Evolutionary conservation across 495 filamentous ascomycete species (phyloP).

Genomic region (Penicillium egyptiacum): DNA sequence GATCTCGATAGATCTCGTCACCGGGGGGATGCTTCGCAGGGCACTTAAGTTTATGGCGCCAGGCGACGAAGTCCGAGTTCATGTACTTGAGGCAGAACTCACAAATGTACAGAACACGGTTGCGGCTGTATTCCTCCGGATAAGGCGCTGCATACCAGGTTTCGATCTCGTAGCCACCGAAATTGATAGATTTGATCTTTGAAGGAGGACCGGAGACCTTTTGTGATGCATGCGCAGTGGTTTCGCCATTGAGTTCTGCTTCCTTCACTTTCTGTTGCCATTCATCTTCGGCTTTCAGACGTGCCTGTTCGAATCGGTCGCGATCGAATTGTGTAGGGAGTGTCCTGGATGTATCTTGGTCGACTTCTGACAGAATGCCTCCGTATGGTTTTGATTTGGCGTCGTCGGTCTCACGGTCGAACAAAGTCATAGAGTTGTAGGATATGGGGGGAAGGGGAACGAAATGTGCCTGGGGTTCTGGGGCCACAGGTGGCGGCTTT

Average conservation of each 20-base stretch:
- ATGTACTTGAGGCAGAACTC: constrained; percentile 99
- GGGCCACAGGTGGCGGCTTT: constrained; percentile 33
- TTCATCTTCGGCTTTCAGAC: constrained; percentile 84
- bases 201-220: constrained; percentile 85
- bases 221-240: constrained; percentile 48
- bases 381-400: constrained; percentile 92
- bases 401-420: constrained; percentile 87
- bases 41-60: constrained; percentile 97
- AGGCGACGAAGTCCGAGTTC: constrained; percentile 97
- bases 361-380: constrained; percentile 82
- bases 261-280: constrained; percentile 67
- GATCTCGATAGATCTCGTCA: constrained; percentile 96
- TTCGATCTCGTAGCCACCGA: constrained; percentile 95
- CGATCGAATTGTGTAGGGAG: constrained; percentile 77
- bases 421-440: constrained; percentile 76
- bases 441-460: constrained; percentile 48
- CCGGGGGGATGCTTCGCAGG: constrained; percentile 94
- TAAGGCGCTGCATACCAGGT: constrained; percentile 99
- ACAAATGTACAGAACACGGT: constrained; percentile 93
- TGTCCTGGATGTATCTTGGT: constrained; percentile 88
- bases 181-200: constrained; percentile 98
- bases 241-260: constrained; percentile 48
- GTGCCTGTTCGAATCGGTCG: constrained; percentile 80
- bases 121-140: constrained; percentile 95
- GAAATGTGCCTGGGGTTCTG: constrained; percentile 47